Percentiles rank a stretch among this genome's conserved stretches.
Evolutionary conservation across 2,329 filamentous ascomycete genomes (phyloP).

Genomic region (Claviceps africana): DNA sequence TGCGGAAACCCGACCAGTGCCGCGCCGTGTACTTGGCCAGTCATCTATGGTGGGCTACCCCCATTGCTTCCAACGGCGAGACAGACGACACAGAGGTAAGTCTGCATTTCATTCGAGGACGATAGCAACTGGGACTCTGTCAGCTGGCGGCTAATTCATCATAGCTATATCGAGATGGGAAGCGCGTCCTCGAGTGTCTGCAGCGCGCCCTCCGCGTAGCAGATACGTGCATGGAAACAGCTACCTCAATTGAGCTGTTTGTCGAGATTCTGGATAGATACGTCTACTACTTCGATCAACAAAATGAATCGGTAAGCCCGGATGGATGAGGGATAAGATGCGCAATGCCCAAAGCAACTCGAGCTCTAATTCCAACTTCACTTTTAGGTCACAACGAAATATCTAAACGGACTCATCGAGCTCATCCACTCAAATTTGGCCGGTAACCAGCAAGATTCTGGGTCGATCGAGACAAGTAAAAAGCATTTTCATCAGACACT

Average conservation of each 20-base stretch:
- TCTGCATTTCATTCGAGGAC: not conserved
- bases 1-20: constrained; percentile 97
- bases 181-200: constrained; percentile 89
- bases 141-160: constrained; percentile 10
- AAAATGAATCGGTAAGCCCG: constrained; percentile 71
- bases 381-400: constrained; percentile 72
- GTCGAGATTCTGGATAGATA: constrained; percentile 97
- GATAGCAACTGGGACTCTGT: no score
- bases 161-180: constrained; percentile 90
- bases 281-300: constrained; percentile 98
- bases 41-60: constrained; percentile 95
- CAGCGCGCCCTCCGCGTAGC: constrained; percentile 91
- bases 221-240: constrained; percentile 97
- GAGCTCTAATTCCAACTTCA: constrained; percentile 7
- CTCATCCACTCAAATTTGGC: constrained; percentile 93
- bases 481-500: constrained; percentile 91
- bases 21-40: constrained; percentile 91
- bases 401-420: constrained; percentile 94
- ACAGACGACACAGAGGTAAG: constrained; percentile 65
- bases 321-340: not conserved
- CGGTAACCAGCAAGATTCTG: constrained; percentile 68
- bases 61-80: constrained; percentile 62
- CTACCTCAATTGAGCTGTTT: constrained; percentile 92
- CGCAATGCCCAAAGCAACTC: not conserved
- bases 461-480: constrained; percentile 73